Evolutionary conservation across 2,329 filamentous ascomycete species (phyloP), one percentile per base, ranked within the genome.

Genomic region (Monosporascus sp.): DNA sequence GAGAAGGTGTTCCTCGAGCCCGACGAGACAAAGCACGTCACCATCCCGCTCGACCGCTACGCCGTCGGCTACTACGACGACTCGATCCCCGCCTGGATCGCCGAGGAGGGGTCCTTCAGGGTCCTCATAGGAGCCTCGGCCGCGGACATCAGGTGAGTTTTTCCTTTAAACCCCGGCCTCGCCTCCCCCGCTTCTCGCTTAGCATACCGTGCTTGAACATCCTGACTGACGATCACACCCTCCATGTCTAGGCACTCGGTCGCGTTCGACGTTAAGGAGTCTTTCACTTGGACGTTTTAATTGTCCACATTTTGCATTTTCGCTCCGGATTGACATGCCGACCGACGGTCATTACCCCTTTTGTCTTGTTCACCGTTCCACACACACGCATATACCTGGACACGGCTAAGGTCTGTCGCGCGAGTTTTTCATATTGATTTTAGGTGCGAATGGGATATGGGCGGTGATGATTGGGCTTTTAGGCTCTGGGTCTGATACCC

Each of bases 261-360:
- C 5, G 71, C 71, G 16, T 87, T 88, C 56, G 77, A 82, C 50
- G 83, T 87, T 41, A 73, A 79, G 63, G 79, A 87, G 62, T 81
- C 82, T 5, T 87, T 87, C 64, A 84, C 79, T 24, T 87, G 85
- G 85, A 73, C 83, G 7, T 86, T 85, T 59, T 86, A 67, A 14
- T 34, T 34, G 14, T 34, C 14, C 11, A 34, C 31, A 5, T 34
- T 34, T 5, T 34, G 2, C 9, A 34, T 34, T 14, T 14, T 14
- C 27, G 11, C 9, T 31, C 9, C 3, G 9, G 3, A 14, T 7
- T 14, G 9, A 34, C 31, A 14, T 34, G 5, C 3, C 31, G 1
- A 14, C 31, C 9, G 31, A 34, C 31, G 3, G 31, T 34, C 31
- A 34, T 34, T 34, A 34, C 31, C 31, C 7, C 11, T 34, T 31